These are phyloP conservation scores for Plenodomus tracheiphilus DNA, from an alignment of 2,329 filamentous ascomycete species.

Conservation along the genomic window DNA sequence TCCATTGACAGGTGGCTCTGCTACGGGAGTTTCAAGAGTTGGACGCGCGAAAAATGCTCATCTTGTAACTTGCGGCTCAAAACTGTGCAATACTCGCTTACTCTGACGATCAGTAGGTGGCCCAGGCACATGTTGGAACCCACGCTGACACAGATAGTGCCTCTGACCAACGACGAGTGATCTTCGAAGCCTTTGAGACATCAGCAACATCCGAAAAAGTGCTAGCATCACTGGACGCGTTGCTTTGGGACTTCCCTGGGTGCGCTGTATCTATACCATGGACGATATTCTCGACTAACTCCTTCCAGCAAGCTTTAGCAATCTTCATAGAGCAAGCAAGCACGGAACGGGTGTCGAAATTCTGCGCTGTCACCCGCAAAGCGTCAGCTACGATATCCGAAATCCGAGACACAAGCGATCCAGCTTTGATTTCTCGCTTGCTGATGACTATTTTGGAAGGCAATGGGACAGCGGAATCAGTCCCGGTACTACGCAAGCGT, in stretches of 20 bases:
- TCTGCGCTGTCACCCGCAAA: constrained; percentile 58
- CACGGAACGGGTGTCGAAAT: constrained; percentile 56
- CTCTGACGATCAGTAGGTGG: constrained; percentile 36
- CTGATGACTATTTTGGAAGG: constrained; percentile 64
- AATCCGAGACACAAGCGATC: constrained; percentile 60
- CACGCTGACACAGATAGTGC: constrained; percentile 12
- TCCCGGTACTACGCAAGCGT: constrained; percentile 56
- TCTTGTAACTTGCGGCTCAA: constrained; percentile 53
- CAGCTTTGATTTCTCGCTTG: constrained; percentile 61
- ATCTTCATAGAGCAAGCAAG: constrained; percentile 61
- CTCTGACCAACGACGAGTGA: constrained; percentile 21
- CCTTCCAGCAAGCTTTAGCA: constrained; percentile 55
- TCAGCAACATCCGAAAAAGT: constrained; percentile 59
- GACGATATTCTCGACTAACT: constrained; percentile 39
- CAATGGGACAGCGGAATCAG: constrained; percentile 49
- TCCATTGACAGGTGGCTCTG: constrained; percentile 26
- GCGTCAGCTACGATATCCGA: constrained; percentile 56
- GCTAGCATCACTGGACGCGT: constrained; percentile 54
- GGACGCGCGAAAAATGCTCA: constrained; percentile 33
- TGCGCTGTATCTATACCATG: constrained; percentile 53
- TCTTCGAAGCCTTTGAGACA: constrained; percentile 66
- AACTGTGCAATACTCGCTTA: constrained; percentile 55
- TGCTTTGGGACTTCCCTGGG: constrained; percentile 65
- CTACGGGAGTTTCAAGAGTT: constrained; percentile 22
- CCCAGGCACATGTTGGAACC: constrained; percentile 1